A percentile compares a stretch with the other conserved stretches of the same genome.
Conservation (phyloP, 495 filamentous ascomycete species). For the Trichocladium uniseriatum region DNA sequence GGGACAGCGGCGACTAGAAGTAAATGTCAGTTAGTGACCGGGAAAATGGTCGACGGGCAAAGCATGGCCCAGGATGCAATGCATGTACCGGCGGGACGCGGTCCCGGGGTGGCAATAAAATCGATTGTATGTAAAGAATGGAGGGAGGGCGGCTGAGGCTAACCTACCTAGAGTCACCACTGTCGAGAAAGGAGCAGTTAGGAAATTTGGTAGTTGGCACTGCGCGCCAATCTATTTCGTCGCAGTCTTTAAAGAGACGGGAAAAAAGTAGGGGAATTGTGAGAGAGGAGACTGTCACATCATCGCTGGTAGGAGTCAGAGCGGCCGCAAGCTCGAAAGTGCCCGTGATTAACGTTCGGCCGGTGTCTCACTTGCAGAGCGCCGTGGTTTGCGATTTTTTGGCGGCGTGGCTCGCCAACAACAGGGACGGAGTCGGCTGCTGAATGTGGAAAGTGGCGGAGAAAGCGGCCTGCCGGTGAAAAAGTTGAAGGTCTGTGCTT, state of each 20-base stretch:
- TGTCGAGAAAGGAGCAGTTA: background rate
- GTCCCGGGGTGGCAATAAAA: too few relatives aligned
- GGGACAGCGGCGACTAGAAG: slow-evolving; percentile 13
- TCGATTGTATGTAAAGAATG: too few relatives aligned
- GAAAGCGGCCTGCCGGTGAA: slow-evolving; percentile 2
- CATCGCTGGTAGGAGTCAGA: slow-evolving; percentile 16
- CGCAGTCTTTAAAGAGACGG: slow-evolving; percentile 3
- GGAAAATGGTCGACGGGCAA: background rate
- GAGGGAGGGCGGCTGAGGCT: background rate
- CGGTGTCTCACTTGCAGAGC: background rate
- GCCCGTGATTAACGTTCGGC: background rate
- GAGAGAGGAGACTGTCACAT: slow-evolving; percentile 24
- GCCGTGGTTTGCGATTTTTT: slow-evolving; percentile 18
- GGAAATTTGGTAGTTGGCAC: background rate
- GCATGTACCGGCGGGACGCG: too few relatives aligned
- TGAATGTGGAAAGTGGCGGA: slow-evolving; percentile 20
- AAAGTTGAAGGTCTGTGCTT: slow-evolving; percentile 10
- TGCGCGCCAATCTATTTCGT: slow-evolving; percentile 11
- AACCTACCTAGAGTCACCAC: slow-evolving; percentile 15
- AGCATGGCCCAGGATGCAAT: too few relatives aligned
- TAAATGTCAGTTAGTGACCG: background rate
- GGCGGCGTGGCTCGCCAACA: slow-evolving; percentile 11
- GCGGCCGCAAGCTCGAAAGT: background rate
- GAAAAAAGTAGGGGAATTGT: slow-evolving; percentile 8
- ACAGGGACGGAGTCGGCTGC: background rate